These are phyloP conservation scores for Panicum virgatum DNA, from an alignment of 202 grass and related monocot species.

Conservation along the genomic window DNA sequence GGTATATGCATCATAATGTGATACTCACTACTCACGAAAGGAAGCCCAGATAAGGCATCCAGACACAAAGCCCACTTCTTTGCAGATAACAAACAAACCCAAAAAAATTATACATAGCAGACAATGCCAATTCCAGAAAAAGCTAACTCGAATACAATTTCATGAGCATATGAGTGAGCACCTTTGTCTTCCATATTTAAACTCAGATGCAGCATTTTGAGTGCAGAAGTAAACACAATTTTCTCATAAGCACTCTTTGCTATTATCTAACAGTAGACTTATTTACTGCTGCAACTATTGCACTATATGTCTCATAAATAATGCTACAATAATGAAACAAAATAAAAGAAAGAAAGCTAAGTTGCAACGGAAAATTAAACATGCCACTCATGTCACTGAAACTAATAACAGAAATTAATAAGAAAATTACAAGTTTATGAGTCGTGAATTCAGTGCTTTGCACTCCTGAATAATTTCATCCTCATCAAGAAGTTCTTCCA, in stretches of 20 bases:
- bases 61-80: slow-evolving; percentile 3
- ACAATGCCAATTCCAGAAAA: neutral
- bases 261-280: slow-evolving; percentile 20
- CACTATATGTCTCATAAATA: slow-evolving; percentile 17
- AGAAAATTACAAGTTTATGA: slow-evolving; percentile 89
- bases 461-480: slow-evolving; percentile 99
- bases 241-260: neutral
- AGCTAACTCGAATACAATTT: neutral
- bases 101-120: neutral
- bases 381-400: slow-evolving; percentile 10
- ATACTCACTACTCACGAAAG: slow-evolving; percentile 3
- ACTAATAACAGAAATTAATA: slow-evolving; percentile 19
- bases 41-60: neutral
- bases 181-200: slow-evolving; percentile 15
- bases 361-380: neutral
- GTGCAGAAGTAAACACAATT: slow-evolving; percentile 22
- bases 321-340: slow-evolving; percentile 14
- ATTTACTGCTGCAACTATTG: neutral
- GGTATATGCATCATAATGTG: neutral
- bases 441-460: slow-evolving; percentile 89
- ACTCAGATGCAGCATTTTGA: slow-evolving; percentile 8
- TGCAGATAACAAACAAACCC: slow-evolving; percentile 13
- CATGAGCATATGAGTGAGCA: neutral
- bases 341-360: slow-evolving; percentile 17
- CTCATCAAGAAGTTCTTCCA: slow-evolving; percentile 96